These are phyloP conservation scores for Elongisporangium prolatum DNA, from an alignment of 352 stramenopile species.

Conservation along the genomic window DNA sequence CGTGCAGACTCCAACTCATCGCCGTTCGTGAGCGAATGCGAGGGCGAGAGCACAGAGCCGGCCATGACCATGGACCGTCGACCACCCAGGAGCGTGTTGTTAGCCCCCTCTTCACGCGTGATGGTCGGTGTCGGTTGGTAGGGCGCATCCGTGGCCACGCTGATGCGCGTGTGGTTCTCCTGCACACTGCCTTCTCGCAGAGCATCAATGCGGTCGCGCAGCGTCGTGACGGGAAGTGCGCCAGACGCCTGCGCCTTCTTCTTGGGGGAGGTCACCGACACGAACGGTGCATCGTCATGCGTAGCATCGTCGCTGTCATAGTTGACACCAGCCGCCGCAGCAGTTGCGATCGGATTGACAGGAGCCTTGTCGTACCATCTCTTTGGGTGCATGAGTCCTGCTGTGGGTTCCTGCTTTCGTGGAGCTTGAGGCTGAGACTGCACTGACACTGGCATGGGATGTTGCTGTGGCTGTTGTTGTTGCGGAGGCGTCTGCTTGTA, in stretches of 20 bases:
- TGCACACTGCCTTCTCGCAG: slow-evolving; percentile 40
- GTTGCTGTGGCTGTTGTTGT: slow-evolving; percentile 11
- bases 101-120: neutral
- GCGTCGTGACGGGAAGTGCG: slow-evolving; percentile 22
- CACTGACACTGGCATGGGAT: slow-evolving; percentile 1
- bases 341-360: slow-evolving; percentile 4
- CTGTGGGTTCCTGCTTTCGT: slow-evolving; percentile 10
- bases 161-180: slow-evolving; percentile 52
- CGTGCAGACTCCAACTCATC: slow-evolving; percentile 8
- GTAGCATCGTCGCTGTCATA: slow-evolving; percentile 8
- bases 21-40: slow-evolving; percentile 17
- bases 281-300: slow-evolving; percentile 30
- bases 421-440: slow-evolving; percentile 5
- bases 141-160: slow-evolving; percentile 14
- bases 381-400: slow-evolving; percentile 13
- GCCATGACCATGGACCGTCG: slow-evolving; percentile 26
- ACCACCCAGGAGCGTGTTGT: neutral
- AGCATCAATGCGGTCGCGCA: slow-evolving; percentile 61
- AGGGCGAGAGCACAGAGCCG: slow-evolving; percentile 34
- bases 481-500: slow-evolving; percentile 13
- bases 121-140: slow-evolving; percentile 22
- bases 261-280: slow-evolving; percentile 35
- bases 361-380: slow-evolving; percentile 14
- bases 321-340: neutral
- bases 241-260: slow-evolving; percentile 11